Percentiles rank a stretch among this genome's conserved stretches.
Conservation (phyloP, 805 yeast species). For the Komagataella kurtzmanii region DNA sequence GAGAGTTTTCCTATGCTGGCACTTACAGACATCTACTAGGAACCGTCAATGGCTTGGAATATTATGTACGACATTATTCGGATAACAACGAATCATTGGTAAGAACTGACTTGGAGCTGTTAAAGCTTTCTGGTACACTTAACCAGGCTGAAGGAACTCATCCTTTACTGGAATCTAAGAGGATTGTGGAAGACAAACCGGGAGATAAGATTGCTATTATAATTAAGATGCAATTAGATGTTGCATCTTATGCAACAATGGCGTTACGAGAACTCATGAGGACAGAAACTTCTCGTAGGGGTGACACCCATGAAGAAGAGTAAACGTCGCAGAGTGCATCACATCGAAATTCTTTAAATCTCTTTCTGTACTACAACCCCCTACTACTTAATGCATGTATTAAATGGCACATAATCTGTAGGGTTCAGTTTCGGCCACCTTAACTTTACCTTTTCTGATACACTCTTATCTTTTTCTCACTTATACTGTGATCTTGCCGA, state of each 20-base stretch:
- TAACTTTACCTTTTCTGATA: neutral
- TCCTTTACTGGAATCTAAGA: constrained; percentile 3
- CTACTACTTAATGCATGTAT: neutral
- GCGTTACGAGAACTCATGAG: constrained; percentile 85
- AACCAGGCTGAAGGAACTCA: constrained; percentile 5
- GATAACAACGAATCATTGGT: constrained; percentile 61
- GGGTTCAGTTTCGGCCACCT: neutral
- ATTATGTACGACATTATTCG: constrained; percentile 45
- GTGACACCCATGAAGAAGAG: neutral
- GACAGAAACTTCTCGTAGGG: constrained; percentile 35
- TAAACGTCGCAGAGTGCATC: neutral
- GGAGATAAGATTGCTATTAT: constrained; percentile 57
- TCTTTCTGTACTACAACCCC: neutral
- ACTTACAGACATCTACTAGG: constrained; percentile 68
- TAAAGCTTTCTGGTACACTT: constrained; percentile 9
- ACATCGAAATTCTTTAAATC: neutral
- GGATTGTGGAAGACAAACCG: constrained; percentile 16
- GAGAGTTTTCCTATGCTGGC: constrained; percentile 88
- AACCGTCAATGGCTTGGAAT: constrained; percentile 52
- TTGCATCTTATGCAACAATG: constrained; percentile 95
- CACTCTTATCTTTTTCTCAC: neutral
- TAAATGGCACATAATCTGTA: neutral
- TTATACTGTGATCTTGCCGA: neutral
- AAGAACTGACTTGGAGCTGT: constrained; percentile 60
- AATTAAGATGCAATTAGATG: constrained; percentile 63